Conservation (phyloP, 768 basidiomycete species). For the Saitozyma sp. region DNA sequence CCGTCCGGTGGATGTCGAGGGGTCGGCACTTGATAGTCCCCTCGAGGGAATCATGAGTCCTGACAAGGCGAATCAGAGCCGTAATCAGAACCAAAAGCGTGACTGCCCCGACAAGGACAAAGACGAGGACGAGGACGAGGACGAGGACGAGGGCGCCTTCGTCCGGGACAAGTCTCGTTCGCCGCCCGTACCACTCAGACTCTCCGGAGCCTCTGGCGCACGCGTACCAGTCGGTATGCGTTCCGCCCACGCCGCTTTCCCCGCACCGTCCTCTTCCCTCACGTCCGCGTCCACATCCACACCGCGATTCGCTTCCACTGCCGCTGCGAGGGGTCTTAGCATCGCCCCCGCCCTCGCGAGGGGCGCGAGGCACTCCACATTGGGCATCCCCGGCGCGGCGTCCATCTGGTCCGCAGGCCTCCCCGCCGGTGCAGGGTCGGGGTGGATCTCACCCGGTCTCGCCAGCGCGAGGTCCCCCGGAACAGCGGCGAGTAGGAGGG, state of each 20-base stretch:
- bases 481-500: constrained; percentile 24
- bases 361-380: constrained; percentile 1
- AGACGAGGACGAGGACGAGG: no score
- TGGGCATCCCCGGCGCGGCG: background rate
- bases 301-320: constrained; percentile 19
- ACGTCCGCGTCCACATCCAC: constrained; percentile 1
- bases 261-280: constrained; percentile 6
- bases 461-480: constrained; percentile 15
- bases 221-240: no score
- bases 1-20: no score
- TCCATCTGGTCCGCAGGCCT: constrained; percentile 39
- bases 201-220: background rate
- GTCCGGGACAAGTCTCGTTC: background rate
- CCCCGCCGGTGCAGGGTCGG: constrained; percentile 9
- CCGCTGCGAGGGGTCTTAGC: constrained; percentile 18
- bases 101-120: no score
- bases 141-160: background rate
- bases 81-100: no score
- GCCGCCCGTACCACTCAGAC: background rate
- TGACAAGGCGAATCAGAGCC: no score
- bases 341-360: constrained; percentile 22
- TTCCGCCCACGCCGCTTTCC: constrained; percentile 6
- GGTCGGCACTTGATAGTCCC: no score
- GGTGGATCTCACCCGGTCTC: constrained; percentile 38
- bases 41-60: no score